Evolutionary conservation across 495 filamentous ascomycete species (phyloP).

Genomic region (Mytilinidion resinicola): DNA sequence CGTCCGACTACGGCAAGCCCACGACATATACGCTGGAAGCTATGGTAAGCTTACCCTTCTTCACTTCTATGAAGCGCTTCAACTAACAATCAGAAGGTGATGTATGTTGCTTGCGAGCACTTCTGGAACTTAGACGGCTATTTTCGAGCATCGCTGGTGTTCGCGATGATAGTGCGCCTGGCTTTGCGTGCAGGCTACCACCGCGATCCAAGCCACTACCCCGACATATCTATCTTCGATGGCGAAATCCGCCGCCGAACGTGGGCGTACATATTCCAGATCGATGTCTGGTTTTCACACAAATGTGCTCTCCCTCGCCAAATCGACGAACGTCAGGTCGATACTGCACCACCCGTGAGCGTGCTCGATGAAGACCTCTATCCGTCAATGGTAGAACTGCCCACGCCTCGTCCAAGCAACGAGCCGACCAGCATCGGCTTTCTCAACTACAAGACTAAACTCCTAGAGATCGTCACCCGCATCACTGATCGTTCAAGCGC

Average conservation of each 20-base stretch:
- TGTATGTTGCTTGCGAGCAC: neutral
- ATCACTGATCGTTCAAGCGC: neutral
- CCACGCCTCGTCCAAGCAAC: slow-evolving; percentile 25
- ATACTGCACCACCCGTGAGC: slow-evolving; percentile 41
- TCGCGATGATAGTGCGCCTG: slow-evolving; percentile 28
- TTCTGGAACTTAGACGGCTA: neutral
- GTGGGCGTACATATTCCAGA: slow-evolving; percentile 46
- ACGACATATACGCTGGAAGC: neutral
- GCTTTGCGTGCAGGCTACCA: slow-evolving; percentile 54
- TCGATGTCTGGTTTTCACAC: slow-evolving; percentile 45
- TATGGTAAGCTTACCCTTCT: neutral
- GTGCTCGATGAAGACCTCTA: slow-evolving; percentile 36
- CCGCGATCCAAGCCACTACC: slow-evolving; percentile 48
- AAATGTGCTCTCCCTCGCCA: slow-evolving; percentile 11
- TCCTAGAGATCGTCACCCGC: neutral
- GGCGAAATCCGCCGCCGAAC: slow-evolving; percentile 52
- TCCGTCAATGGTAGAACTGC: slow-evolving; percentile 27
- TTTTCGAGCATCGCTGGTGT: neutral
- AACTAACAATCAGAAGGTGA: too few relatives aligned
- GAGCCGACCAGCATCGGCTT: slow-evolving; percentile 32
- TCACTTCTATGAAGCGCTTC: too few relatives aligned
- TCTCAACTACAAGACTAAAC: neutral
- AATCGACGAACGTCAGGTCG: slow-evolving; percentile 16
- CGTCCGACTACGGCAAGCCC: neutral
- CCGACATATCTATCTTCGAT: slow-evolving; percentile 47